Evolutionary conservation across 805 yeast genomes (phyloP).

Genomic region (Scheffersomyces stipitis): DNA sequence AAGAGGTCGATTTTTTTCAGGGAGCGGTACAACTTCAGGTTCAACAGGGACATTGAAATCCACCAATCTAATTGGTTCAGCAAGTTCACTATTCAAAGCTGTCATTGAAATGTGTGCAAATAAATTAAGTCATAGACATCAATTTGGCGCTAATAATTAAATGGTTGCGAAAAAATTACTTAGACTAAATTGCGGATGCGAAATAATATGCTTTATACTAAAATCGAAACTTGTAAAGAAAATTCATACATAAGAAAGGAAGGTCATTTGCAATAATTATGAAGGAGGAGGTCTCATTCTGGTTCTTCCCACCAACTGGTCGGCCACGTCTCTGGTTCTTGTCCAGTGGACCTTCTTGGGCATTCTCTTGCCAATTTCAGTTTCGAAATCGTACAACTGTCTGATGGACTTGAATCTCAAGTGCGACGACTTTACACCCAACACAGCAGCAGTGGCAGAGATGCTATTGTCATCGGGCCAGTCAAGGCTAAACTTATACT

Average conservation of each 20-base stretch:
- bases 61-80: too few species aligned
- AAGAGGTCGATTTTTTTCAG: too few species aligned
- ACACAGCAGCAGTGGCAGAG: conserved; percentile 39
- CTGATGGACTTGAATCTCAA: conserved; percentile 72
- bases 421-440: conserved; percentile 66
- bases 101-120: too few species aligned
- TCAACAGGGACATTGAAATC: too few species aligned
- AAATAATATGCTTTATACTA: not conserved
- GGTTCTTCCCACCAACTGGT: conserved; percentile 75
- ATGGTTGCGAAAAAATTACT: too few species aligned
- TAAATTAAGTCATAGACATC: too few species aligned
- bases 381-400: conserved; percentile 81
- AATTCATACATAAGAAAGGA: not conserved
- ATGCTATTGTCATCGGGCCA: conserved; percentile 34
- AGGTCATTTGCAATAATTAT: not conserved
- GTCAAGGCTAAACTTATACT: conserved; percentile 25
- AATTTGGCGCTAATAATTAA: too few species aligned
- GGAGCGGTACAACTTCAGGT: too few species aligned
- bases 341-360: conserved; percentile 89
- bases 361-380: conserved; percentile 77
- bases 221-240: not conserved
- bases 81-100: too few species aligned
- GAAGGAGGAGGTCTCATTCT: conserved; percentile 9
- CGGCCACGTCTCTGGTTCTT: conserved; percentile 71
- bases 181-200: not conserved